phyloP scores from a whole-genome alignment of 2,329 filamentous ascomycete species.

The Escovopsis sp. region DNA sequence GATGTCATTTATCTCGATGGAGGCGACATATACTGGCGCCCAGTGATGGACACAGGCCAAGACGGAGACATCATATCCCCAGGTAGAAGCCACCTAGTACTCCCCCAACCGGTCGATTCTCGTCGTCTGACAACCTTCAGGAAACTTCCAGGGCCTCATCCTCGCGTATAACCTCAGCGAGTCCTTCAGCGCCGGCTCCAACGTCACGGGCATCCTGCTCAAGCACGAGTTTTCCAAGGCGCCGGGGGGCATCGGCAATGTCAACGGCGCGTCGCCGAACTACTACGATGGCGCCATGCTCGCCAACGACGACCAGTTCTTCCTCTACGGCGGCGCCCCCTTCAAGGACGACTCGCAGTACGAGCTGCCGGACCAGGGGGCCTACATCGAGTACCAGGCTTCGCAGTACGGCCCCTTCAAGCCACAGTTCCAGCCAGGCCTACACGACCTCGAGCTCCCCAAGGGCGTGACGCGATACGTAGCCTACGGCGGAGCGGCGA shows the following conservation, averaged over 20 bases:
- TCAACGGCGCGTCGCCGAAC: conserved; percentile 37
- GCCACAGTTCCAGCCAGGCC: conserved; percentile 27
- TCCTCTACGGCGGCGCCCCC: conserved; percentile 45
- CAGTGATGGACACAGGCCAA: conserved; percentile 30
- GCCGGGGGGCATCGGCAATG: conserved; percentile 28
- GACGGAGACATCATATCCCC: conserved; percentile 16
- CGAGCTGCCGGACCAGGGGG: conserved; percentile 23
- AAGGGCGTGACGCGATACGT: conserved; percentile 42
- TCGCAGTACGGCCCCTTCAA: conserved; percentile 35
- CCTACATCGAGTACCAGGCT: conserved; percentile 34
- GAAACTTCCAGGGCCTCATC: conserved; percentile 35
- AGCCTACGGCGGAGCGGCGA: conserved; percentile 47
- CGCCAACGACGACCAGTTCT: conserved; percentile 47
- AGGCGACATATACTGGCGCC: conserved; percentile 38
- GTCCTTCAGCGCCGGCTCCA: conserved; percentile 35
- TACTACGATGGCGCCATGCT: conserved; percentile 50
- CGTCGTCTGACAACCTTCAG: conserved; percentile 18
- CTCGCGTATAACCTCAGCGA: conserved; percentile 43
- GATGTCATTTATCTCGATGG: conserved; percentile 54
- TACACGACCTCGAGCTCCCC: conserved; percentile 25
- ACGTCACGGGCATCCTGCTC: conserved; percentile 36
- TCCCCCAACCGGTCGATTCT: neutral
- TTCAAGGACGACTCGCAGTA: conserved; percentile 19
- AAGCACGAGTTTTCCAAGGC: conserved; percentile 29
- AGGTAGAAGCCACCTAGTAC: too few species aligned